Percentiles rank a stretch among this genome's conserved stretches.
Evolutionary conservation across 768 basidiomycete genomes (phyloP).

Genomic region (Strobilomyces dryophilus): DNA sequence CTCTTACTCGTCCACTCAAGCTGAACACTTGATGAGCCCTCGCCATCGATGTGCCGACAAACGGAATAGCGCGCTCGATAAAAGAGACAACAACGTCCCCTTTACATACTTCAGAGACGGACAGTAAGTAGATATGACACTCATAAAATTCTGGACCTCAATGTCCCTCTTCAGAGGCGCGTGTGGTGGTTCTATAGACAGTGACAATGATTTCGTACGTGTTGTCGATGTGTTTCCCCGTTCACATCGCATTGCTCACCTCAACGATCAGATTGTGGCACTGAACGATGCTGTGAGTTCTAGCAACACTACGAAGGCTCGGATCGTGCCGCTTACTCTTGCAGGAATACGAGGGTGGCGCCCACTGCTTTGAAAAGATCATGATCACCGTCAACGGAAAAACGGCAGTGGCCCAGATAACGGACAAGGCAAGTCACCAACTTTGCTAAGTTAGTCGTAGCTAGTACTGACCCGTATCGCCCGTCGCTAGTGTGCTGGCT

Average conservation of each 20-base stretch:
- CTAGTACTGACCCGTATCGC: background rate
- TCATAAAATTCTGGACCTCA: background rate
- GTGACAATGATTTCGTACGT: slow-evolving; percentile 27
- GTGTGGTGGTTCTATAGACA: slow-evolving; percentile 27
- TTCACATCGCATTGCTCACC: background rate
- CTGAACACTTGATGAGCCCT: slow-evolving; percentile 4
- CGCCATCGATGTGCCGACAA: slow-evolving; percentile 6
- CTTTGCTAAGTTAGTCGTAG: background rate
- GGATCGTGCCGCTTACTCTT: background rate
- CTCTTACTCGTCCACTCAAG: slow-evolving; percentile 6
- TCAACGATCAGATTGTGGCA: slow-evolving; percentile 38
- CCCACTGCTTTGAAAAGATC: slow-evolving; percentile 42
- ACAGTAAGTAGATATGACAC: slow-evolving; percentile 12
- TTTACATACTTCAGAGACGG: slow-evolving; percentile 30
- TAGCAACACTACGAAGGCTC: background rate
- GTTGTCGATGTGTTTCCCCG: background rate
- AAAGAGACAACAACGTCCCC: slow-evolving; percentile 13
- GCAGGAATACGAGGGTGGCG: slow-evolving; percentile 39
- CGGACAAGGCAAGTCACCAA: slow-evolving; percentile 37
- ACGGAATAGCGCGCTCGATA: slow-evolving; percentile 3
- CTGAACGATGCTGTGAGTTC: slow-evolving; percentile 36
- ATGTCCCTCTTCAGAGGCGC: slow-evolving; percentile 35
- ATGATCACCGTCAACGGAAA: slow-evolving; percentile 39
- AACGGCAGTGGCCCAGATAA: slow-evolving; percentile 39
- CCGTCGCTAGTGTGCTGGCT: slow-evolving; percentile 35